phyloP scores from a whole-genome alignment of 2,329 filamentous ascomycete genomes.

The Bisporella sp. region DNA sequence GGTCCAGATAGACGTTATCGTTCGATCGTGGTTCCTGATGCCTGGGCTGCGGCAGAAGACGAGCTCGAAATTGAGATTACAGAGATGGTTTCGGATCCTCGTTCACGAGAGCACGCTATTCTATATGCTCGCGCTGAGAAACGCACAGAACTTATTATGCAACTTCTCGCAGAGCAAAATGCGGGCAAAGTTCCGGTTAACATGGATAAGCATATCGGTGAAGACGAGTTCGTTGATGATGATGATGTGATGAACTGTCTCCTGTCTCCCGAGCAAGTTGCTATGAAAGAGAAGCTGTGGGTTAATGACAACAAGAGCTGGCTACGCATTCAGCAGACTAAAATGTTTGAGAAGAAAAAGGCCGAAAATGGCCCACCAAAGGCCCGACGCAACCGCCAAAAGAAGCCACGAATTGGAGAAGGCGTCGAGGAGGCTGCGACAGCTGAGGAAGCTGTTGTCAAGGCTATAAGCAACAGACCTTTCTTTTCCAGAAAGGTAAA shows the following conservation, averaged over 20 bases:
- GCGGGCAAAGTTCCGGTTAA: conserved; percentile 42
- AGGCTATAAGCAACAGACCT: conserved; percentile 59
- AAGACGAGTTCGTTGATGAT: conserved; percentile 83
- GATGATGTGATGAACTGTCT: conserved; percentile 79
- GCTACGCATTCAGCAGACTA: conserved; percentile 79
- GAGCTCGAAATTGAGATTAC: conserved; percentile 65
- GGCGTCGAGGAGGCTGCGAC: conserved; percentile 59
- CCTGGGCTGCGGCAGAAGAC: conserved; percentile 54
- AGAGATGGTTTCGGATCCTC: conserved; percentile 58
- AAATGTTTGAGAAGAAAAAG: conserved; percentile 67
- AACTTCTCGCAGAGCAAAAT: conserved; percentile 40
- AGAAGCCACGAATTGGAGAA: conserved; percentile 54
- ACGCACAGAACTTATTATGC: conserved; percentile 45
- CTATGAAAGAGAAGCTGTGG: conserved; percentile 88
- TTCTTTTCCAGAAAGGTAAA: conserved; percentile 68
- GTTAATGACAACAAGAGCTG: conserved; percentile 92
- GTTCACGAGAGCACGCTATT: conserved; percentile 48
- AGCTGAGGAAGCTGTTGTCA: conserved; percentile 60
- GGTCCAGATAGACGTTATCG: conserved; percentile 25
- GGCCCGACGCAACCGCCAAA: conserved; percentile 47
- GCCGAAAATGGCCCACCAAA: conserved; percentile 47
- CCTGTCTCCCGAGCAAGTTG: conserved; percentile 64
- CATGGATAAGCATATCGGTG: conserved; percentile 61
- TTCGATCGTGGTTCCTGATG: conserved; percentile 32
- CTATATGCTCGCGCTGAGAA: conserved; percentile 52